Evolutionary conservation across 106 monocot genomes (phyloP), one percentile per base, ranked within the genome.

Genomic region (Phalaenopsis aphrodite): DNA sequence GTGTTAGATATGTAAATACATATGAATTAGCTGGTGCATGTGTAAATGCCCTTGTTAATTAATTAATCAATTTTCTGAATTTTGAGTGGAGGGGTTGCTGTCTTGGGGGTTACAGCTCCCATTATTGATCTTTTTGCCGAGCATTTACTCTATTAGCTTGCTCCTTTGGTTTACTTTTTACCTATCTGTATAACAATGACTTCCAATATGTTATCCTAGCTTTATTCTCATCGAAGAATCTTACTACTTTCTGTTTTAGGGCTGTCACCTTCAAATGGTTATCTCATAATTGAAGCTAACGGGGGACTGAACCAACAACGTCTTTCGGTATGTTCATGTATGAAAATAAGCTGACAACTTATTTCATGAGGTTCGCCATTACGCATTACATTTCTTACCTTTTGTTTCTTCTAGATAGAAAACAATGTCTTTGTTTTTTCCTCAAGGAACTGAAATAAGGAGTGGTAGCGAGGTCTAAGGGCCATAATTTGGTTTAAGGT

Each of bases 291-390:
- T 77, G 96, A 97, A 88, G 98, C 98, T 84, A 99, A 99, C 89
- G 98, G 98, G 49, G 98, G 94, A 24, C 82, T 99, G 21, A 99
- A 99, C 84, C 98, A 99, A 61, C 98, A 99, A 79, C 90, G 98
- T 16, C 77, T 99, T 84, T 99, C 98, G 17, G 98, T 92, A 93
- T 80, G 89, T 83, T 83, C 42, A 23, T 61, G 61, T 61, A 69
- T 69, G 39, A 69, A 69, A n/a, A n/a, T 38, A 69, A 69, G 64
- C 21, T 37, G 38, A 69, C 68, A 30, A 38, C 3, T 38, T 69
- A 38, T 69, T 61, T 38, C 68, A 69, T 69, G 68, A 37, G 18
- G 68, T 37, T 38, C 38, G 38, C 24, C 12, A 65, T 65, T 23
- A 65, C 38, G 68, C 30, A 37, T 37, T 69, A 1, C 38, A 69